Evolutionary conservation across 139 green algal species (phyloP), one percentile per base, ranked within the genome.

Genomic region (Chlorella sp.): DNA sequence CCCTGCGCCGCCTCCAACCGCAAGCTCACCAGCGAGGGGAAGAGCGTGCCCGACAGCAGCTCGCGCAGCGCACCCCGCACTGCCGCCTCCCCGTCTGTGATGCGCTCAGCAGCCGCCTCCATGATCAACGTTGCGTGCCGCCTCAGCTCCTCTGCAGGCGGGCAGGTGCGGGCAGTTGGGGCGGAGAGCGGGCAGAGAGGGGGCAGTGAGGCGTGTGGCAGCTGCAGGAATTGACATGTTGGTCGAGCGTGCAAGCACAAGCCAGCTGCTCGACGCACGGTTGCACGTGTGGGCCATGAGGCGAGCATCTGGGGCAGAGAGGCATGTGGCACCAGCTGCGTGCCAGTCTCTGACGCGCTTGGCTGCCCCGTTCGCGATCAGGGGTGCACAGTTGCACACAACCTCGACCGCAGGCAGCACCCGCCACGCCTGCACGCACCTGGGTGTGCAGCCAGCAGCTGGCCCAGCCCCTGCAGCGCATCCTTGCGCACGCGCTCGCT

Each of bases 401-500:
- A 20, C 36, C 30, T 24, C 11, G 3, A 46, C 3, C 36, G 6
- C 13, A 34, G 36, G 34, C 34, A n/a, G 67, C 13, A 1, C 67
- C 9, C 19, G 67, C 67, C 20, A 46, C 34, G 34, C 36, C 60
- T 19, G 44, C 24, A 58, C 40, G 0, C 60, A 83, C 77, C 77
- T 2, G 95, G 93, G 84, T 97, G 89, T 0, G 83, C 60, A 0
- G 60, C 38, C 69, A 96, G 88, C 44, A 98, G 89, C 82, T 98
- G 89, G 7, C 78, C 69, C 80, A 97, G 80, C 13, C 95, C 95
- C 3, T 62, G 34, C 30, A 98, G 82, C 7, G 94, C 94, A 13
- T 94, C 87, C 26, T 87, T 84, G 9, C 95, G 87, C 20, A 95
- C 89, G 40, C 92, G 92, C 56, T 94, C 92, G 73, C 88, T 95